These are phyloP conservation scores for Colletotrichum coccodes DNA, from an alignment of 2,329 filamentous ascomycete species.

Conservation along the genomic window DNA sequence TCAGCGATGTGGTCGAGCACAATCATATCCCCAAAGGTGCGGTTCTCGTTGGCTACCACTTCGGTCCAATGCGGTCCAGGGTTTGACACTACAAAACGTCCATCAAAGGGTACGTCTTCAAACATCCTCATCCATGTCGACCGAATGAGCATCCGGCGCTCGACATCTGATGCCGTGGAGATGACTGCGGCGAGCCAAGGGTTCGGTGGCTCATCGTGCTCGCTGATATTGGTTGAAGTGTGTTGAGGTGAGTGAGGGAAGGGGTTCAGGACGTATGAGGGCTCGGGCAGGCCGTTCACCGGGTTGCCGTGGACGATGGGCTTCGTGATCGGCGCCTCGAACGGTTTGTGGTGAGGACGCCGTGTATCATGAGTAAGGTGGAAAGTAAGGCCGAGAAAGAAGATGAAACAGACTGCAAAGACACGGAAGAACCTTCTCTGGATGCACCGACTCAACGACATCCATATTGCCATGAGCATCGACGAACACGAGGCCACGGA, in stretches of 20 bases:
- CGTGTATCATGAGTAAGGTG: constrained; percentile 10
- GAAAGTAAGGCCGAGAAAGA: constrained; percentile 12
- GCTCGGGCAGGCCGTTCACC: constrained; percentile 16
- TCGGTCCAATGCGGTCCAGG: constrained; percentile 40
- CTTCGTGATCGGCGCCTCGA: constrained; percentile 20
- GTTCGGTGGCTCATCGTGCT: background rate
- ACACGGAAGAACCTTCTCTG: constrained; percentile 21
- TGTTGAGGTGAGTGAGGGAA: constrained; percentile 40
- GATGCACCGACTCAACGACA: constrained; percentile 9
- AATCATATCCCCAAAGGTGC: constrained; percentile 46
- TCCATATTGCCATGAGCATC: constrained; percentile 8
- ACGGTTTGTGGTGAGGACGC: constrained; percentile 25
- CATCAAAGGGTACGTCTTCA: constrained; percentile 40
- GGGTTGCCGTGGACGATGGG: constrained; percentile 28
- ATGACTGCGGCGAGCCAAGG: constrained; percentile 45
- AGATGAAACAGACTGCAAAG: constrained; percentile 4
- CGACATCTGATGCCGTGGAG: constrained; percentile 39
- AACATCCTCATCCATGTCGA: constrained; percentile 45
- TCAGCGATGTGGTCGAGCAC: constrained; percentile 44
- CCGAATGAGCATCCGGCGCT: constrained; percentile 43
- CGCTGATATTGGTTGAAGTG: background rate
- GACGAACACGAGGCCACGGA: constrained; percentile 5
- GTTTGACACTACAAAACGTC: constrained; percentile 44
- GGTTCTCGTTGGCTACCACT: constrained; percentile 41
- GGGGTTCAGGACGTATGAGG: constrained; percentile 34